Evolutionary conservation across 495 filamentous ascomycete genomes (phyloP), one percentile per base, ranked within the genome.

Genomic region (Amniculicola lignicola): DNA sequence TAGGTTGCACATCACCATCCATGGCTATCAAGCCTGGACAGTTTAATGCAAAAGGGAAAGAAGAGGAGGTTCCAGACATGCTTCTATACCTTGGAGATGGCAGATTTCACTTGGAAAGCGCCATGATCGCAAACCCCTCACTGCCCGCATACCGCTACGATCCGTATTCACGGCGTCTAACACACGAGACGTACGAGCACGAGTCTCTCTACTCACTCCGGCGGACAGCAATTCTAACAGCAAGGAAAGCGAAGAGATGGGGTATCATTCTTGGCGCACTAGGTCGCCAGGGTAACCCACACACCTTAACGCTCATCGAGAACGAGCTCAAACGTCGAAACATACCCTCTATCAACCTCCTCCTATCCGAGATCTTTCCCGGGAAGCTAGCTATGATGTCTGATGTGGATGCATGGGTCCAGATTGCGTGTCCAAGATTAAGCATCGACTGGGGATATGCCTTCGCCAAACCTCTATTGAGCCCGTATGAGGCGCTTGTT

Each of bases 371-470:
- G 74, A 96, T 98, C 23, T 97, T 97, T 68, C 93, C 93, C 0
- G 90, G 88, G 0, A 98, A 98, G 68, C 71, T 98, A 48, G 90
- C 86, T 0, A 79, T 92, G 75, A 95, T 98, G 89, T 62, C n/a
- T 9, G 91, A 97, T 67, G 86, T 98, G 4, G 93, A 95, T 61
- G 92, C 88, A 54, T 98, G 93, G 93, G 91, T 97, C 28, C 93
- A 98, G 71, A 88, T 98, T 36, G 93, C 93, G 7, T 98, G 93
- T 75, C 93, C 93, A 6, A 72, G 93, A 23, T 64, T 98, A 64
- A 95, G 90, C 68, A 98, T 98, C 54, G 93, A 98, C 73, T 98
- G 93, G 93, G 93, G 93, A 0, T 98, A 97, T 74, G 93, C 94
- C 12, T 98, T 98, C 70, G 77, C 86, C 3, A 75, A 87, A 27